These are phyloP conservation scores for Phytophthora europaea DNA, from an alignment of 352 stramenopile species.

Conservation along the genomic window DNA sequence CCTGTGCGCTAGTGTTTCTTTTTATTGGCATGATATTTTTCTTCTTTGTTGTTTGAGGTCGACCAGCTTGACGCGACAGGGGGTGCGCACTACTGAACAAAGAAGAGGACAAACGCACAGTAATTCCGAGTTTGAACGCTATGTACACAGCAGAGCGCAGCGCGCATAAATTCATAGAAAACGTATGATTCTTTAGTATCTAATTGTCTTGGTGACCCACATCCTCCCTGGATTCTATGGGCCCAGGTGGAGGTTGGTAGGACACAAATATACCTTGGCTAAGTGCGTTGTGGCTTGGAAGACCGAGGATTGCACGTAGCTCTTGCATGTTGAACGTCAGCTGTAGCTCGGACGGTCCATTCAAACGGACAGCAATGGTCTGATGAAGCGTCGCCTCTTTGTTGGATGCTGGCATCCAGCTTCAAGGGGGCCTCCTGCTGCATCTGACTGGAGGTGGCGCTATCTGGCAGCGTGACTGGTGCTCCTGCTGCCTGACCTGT, in stretches of 20 bases:
- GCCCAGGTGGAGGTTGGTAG: conserved; percentile 6
- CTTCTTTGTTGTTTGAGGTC: too few species aligned
- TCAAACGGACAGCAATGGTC: not conserved
- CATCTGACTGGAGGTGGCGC: not conserved
- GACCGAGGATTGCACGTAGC: conserved; percentile 7
- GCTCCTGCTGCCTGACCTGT: not conserved
- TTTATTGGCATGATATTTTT: too few species aligned
- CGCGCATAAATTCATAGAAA: not conserved
- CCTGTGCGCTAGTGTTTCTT: too few species aligned
- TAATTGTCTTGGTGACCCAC: conserved; percentile 16
- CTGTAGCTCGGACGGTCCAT: conserved; percentile 5
- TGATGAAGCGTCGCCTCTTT: not conserved
- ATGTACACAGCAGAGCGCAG: conserved; percentile 22
- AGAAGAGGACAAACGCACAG: too few species aligned
- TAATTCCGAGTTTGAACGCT: too few species aligned
- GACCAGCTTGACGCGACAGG: too few species aligned
- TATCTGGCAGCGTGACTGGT: not conserved
- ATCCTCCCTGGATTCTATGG: conserved; percentile 13
- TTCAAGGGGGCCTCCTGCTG: not conserved
- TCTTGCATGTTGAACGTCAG: conserved; percentile 5
- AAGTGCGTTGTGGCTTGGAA: conserved; percentile 3
- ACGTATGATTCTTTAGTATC: not conserved
- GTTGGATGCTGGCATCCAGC: not conserved
- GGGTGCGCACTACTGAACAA: too few species aligned
- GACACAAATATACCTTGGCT: conserved; percentile 8